A percentile compares a stretch with the other conserved stretches of the same genome.
These are phyloP conservation scores for Aspergillus sp. DNA, from an alignment of 2,329 filamentous ascomycete genomes.

Conservation along the genomic window DNA sequence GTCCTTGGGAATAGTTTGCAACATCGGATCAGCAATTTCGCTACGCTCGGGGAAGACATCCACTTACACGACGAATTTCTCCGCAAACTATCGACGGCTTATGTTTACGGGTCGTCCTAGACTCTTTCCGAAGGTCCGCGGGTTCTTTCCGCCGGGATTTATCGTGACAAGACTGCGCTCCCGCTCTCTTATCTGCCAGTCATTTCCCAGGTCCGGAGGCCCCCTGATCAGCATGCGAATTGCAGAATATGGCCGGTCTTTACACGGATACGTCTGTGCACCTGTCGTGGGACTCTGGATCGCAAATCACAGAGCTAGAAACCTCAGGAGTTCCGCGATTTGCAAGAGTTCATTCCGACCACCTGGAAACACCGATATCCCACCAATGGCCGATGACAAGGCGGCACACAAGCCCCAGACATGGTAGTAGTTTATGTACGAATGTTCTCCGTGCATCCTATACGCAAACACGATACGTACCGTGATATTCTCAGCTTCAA, in stretches of 20 bases:
- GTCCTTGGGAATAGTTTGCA: background rate
- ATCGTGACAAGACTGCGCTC: background rate
- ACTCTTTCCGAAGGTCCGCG: background rate
- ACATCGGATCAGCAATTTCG: background rate
- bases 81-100: background rate
- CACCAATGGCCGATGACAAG: background rate
- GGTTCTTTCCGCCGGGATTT: background rate
- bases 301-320: background rate
- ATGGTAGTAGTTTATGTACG: no score
- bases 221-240: conserved; percentile 1
- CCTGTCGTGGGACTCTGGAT: background rate
- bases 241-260: background rate
- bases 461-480: no score
- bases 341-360: background rate
- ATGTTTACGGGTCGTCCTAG: background rate
- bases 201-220: background rate
- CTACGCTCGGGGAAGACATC: no score
- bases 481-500: no score
- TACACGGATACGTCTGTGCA: background rate
- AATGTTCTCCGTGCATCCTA: no score
- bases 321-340: background rate
- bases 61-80: no score
- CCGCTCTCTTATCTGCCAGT: background rate
- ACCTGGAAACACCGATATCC: background rate
- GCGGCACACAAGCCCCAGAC: no score